These are phyloP conservation scores for Amoebophrya sp. DNA, from an alignment of 169 alveolate species.

Conservation along the genomic window DNA sequence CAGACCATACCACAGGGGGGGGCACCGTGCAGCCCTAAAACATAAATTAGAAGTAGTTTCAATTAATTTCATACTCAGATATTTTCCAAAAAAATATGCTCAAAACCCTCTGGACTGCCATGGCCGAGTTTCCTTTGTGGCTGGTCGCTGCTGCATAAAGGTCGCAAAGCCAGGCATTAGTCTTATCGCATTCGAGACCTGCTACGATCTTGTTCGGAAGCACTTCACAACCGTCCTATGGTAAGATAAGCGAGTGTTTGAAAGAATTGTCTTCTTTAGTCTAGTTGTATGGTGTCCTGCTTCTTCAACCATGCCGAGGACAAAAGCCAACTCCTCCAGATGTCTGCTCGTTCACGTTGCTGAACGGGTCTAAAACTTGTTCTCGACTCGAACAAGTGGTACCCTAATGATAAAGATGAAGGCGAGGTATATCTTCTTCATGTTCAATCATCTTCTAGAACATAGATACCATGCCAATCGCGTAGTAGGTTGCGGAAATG, in stretches of 20 bases:
- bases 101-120: conserved; percentile 41
- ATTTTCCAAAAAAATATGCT: conserved; percentile 31
- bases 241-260: too few species aligned
- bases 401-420: too few species aligned
- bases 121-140: conserved; percentile 35
- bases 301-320: too few species aligned
- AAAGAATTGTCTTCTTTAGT: too few species aligned
- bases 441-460: too few species aligned
- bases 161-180: conserved; percentile 41
- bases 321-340: too few species aligned
- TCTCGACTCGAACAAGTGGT: neutral
- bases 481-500: conserved; percentile 43
- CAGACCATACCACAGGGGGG: too few species aligned
- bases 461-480: conserved; percentile 34
- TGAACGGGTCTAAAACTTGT: neutral
- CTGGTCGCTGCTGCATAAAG: conserved; percentile 44
- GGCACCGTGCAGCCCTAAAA: too few species aligned
- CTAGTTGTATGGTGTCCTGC: too few species aligned
- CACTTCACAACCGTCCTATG: conserved; percentile 4
- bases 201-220: conserved; percentile 47
- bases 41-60: too few species aligned
- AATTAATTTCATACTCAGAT: neutral
- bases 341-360: neutral
- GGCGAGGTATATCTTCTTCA: too few species aligned
- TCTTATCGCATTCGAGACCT: conserved; percentile 46